Evolutionary conservation across 108 stramenopile species (phyloP).

Genomic region (Bacterosira constricta): DNA sequence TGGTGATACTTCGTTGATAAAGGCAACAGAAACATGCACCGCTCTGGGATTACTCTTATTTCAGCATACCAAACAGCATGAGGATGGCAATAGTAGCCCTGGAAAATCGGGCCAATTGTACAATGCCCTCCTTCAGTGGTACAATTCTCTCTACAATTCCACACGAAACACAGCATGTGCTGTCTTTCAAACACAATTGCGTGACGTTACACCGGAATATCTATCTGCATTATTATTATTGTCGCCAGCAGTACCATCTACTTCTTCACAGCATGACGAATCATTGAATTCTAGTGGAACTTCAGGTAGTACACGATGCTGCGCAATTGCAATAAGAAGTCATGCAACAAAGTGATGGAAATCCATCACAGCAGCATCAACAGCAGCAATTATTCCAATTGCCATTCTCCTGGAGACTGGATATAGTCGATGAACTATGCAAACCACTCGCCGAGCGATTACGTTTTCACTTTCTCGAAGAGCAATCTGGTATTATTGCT

Average conservation of each 20-base stretch:
- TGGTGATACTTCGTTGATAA: neutral
- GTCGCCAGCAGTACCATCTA: neutral
- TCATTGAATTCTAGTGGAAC: slow-evolving; percentile 26
- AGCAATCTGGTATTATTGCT: slow-evolving; percentile 33
- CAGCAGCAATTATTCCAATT: neutral
- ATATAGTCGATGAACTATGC: slow-evolving; percentile 52
- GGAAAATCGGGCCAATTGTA: slow-evolving; percentile 1
- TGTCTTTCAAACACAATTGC: slow-evolving; percentile 12
- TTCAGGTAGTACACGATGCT: slow-evolving; percentile 44
- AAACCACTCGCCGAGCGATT: slow-evolving; percentile 57
- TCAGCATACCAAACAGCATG: slow-evolving; percentile 1
- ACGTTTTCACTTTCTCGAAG: slow-evolving; percentile 74
- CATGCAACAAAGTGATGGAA: neutral
- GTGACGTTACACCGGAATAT: slow-evolving; percentile 11
- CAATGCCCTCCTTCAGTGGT: slow-evolving; percentile 6
- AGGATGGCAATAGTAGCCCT: neutral
- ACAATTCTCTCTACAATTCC: slow-evolving; percentile 2
- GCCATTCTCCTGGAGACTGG: slow-evolving; percentile 27
- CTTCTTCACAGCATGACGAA: neutral
- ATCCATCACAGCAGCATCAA: neutral
- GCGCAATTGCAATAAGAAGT: slow-evolving; percentile 8
- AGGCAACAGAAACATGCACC: slow-evolving; percentile 18
- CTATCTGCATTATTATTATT: slow-evolving; percentile 1
- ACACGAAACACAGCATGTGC: neutral
- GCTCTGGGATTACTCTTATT: slow-evolving; percentile 15